Conservation (phyloP, 2,329 filamentous ascomycete species). For the Colletotrichum siamense region DNA sequence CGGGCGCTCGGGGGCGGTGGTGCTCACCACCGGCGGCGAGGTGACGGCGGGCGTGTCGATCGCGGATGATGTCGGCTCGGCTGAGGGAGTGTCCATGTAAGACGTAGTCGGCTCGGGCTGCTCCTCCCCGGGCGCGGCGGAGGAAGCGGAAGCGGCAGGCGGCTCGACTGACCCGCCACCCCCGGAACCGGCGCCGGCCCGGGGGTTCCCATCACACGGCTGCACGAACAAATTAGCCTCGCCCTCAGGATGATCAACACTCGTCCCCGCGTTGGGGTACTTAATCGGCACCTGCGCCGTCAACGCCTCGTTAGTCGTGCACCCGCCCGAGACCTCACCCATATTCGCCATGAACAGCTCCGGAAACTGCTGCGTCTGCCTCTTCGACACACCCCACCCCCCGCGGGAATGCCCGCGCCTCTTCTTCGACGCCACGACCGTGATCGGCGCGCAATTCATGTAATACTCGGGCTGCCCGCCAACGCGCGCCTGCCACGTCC, state of each 20-base stretch:
- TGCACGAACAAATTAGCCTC: constrained; percentile 5
- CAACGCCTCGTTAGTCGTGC: constrained; percentile 11
- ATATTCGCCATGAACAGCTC: constrained; percentile 18
- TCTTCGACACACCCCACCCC: background rate
- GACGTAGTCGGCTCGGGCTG: background rate
- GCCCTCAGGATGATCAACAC: constrained; percentile 4
- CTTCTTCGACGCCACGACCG: background rate
- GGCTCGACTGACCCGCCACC: background rate
- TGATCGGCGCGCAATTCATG: constrained; percentile 19
- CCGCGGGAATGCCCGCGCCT: background rate
- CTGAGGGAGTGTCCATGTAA: background rate
- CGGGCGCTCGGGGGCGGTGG: background rate
- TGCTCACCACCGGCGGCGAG: background rate
- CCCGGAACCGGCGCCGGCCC: background rate
- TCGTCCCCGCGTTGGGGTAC: background rate
- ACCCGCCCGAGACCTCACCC: constrained; percentile 1
- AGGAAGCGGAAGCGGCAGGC: background rate
- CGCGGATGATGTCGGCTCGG: background rate
- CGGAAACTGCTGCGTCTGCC: background rate
- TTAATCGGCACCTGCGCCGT: background rate
- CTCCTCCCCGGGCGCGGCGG: background rate
- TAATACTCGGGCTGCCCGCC: constrained; percentile 12
- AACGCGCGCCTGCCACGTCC: constrained; percentile 11
- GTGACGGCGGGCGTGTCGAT: background rate
- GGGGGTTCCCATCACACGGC: constrained; percentile 6